A percentile compares a stretch with the other conserved stretches of the same genome.
phyloP scores from a whole-genome alignment of 176 grass and related monocot genomes.

The Themeda triandra region DNA sequence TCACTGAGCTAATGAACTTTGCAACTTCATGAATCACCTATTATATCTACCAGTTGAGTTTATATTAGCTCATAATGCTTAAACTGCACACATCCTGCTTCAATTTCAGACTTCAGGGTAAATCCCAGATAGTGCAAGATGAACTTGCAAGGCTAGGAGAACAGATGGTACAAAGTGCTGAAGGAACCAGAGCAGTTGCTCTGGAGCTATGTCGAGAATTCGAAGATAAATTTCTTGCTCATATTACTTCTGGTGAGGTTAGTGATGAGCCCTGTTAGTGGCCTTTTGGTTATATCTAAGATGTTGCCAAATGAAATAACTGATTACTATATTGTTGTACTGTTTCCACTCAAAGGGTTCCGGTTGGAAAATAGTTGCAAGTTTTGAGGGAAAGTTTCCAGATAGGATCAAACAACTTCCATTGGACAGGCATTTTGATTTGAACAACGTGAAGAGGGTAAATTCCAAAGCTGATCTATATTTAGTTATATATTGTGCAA shows the following conservation, averaged over 20 bases:
- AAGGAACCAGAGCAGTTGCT: slow-evolving; percentile 85
- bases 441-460: slow-evolving; percentile 97
- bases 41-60: slow-evolving; percentile 14
- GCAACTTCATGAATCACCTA: background rate
- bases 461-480: slow-evolving; percentile 18
- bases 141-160: slow-evolving; percentile 91
- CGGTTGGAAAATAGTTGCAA: slow-evolving; percentile 94
- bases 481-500: background rate
- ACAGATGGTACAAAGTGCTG: slow-evolving; percentile 75
- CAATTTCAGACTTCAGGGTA: slow-evolving; percentile 75
- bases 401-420: slow-evolving; percentile 94
- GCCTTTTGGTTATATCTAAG: slow-evolving; percentile 21
- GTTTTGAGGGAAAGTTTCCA: slow-evolving; percentile 92
- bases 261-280: slow-evolving; percentile 32
- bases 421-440: slow-evolving; percentile 84
- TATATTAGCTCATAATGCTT: slow-evolving; percentile 12
- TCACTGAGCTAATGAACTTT: background rate
- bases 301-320: slow-evolving; percentile 13
- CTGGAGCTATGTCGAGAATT: slow-evolving; percentile 92
- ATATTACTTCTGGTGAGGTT: slow-evolving; percentile 89
- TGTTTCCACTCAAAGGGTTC: slow-evolving; percentile 58
- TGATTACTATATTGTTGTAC: slow-evolving; percentile 6
- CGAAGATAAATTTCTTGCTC: slow-evolving; percentile 86
- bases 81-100: slow-evolving; percentile 9
- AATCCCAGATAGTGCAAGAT: slow-evolving; percentile 87